Evolutionary conservation across 768 basidiomycete species (phyloP), one percentile per base, ranked within the genome.

Genomic region (Tricholoma sp.): DNA sequence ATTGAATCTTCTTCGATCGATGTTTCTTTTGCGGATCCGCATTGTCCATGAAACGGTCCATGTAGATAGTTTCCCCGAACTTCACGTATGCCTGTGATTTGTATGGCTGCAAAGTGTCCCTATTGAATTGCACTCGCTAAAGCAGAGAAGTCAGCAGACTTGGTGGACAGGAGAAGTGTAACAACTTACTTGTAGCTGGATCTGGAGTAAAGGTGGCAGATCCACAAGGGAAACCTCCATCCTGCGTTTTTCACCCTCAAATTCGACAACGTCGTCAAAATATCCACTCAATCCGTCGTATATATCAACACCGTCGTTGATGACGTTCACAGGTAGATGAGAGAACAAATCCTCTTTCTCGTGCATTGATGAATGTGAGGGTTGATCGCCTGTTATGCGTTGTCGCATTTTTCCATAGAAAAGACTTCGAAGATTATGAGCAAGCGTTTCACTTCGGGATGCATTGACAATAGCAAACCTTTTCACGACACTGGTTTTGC

Each of bases 41-140:
- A 49, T 77, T 81, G 58, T 91, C 88, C 66, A 96, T 75, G 76
- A 95, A 99, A 12, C 97, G 86, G 69, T 97, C 94, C 82, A 98
- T 84, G 65, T 83, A 87, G 12, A 99, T 77, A 9, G 84, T 89
- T 70, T 94, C 90, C 15, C 80, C 85, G 66, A 96, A 97, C 64
- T 86, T 89, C 61, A 99, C 88, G 69, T 94, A 96, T 3, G 93
- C 94, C 66, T 99, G 96, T 5, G 91, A 94, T 70, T 99, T 99
- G 77, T 91, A 94, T 13, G 94, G 87, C 61, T 94, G 90, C 54
- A 92, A 79, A 0, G 89, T 93, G 61, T 92, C 88, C 8, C 93
- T 83, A 67, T 98, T 93, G 74, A 94, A 98, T 79, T 96, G 94
- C 4, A 94, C 94, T 56, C 94, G 78, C 93, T 95, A 62, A 52